A percentile compares a stretch with the other conserved stretches of the same genome.
These are phyloP conservation scores for Hericium erinaceus DNA, from an alignment of 768 basidiomycete species.

Conservation along the genomic window DNA sequence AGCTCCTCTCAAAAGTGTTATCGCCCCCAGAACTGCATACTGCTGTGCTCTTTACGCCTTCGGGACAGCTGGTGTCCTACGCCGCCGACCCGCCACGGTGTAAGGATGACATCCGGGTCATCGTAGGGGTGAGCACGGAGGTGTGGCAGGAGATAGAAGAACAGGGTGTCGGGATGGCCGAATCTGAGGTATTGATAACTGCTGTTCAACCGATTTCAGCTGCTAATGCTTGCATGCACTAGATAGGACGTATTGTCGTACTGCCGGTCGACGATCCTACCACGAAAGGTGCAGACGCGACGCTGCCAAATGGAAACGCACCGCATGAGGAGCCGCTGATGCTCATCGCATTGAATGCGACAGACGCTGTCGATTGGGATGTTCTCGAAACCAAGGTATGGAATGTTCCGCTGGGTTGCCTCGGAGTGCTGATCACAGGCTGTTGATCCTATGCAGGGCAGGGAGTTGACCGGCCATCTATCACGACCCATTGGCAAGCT, in stretches of 20 bases:
- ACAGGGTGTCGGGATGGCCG: conserved; percentile 60
- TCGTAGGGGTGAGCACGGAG: conserved; percentile 65
- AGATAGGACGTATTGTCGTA: conserved; percentile 69
- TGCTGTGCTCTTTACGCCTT: conserved; percentile 58
- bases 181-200: no score
- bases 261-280: conserved; percentile 44
- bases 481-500: conserved; percentile 31
- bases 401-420: no score
- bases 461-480: conserved; percentile 23
- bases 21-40: conserved; percentile 57
- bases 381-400: conserved; percentile 52
- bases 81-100: conserved; percentile 44
- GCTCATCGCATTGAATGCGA: conserved; percentile 62
- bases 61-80: conserved; percentile 67
- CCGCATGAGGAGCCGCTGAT: conserved; percentile 41
- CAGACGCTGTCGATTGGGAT: conserved; percentile 54
- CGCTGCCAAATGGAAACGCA: conserved; percentile 11
- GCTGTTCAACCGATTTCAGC: no score
- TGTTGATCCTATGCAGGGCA: conserved; percentile 17
- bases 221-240: neutral
- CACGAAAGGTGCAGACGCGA: conserved; percentile 12
- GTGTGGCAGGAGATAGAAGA: conserved; percentile 71
- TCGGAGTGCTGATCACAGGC: neutral
- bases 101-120: conserved; percentile 67
- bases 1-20: conserved; percentile 53